Percentiles rank a stretch among this genome's conserved stretches.
phyloP scores from a whole-genome alignment of 2,329 filamentous ascomycete genomes.

The Aspergillus niger region DNA sequence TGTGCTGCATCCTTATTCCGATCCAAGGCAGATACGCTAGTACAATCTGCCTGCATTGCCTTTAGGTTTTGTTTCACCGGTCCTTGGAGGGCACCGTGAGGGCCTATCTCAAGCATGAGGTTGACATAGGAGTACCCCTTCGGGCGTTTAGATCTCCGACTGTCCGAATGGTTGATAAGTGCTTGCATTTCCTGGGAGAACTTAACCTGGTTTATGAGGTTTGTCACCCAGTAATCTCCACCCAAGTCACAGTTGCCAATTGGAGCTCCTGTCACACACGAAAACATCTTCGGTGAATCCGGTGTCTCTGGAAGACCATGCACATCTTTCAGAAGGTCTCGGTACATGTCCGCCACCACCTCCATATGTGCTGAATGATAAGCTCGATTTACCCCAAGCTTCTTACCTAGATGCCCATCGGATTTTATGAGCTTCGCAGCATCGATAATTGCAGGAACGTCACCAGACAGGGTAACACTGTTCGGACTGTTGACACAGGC shows the following conservation, averaged over 20 bases:
- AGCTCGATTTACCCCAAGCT: constrained; percentile 20
- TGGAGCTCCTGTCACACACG: background rate
- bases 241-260: background rate
- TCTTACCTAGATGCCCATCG: constrained; percentile 3
- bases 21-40: background rate
- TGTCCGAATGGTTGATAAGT: background rate
- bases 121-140: background rate
- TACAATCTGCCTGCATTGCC: background rate
- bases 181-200: background rate
- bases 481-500: constrained; percentile 22
- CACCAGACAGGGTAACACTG: constrained; percentile 22
- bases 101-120: background rate
- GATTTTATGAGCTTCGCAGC: background rate
- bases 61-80: background rate
- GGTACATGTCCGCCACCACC: background rate
- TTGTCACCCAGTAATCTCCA: background rate
- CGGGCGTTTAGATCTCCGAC: background rate
- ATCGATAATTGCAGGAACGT: constrained; percentile 1
- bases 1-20: background rate
- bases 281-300: background rate
- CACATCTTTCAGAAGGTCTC: background rate
- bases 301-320: too few species aligned
- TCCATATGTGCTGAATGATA: constrained; percentile 19
- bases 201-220: background rate
- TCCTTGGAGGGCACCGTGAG: background rate